These are phyloP conservation scores for Vigna angularis DNA, from an alignment of 306 rosid species.

Conservation along the genomic window DNA sequence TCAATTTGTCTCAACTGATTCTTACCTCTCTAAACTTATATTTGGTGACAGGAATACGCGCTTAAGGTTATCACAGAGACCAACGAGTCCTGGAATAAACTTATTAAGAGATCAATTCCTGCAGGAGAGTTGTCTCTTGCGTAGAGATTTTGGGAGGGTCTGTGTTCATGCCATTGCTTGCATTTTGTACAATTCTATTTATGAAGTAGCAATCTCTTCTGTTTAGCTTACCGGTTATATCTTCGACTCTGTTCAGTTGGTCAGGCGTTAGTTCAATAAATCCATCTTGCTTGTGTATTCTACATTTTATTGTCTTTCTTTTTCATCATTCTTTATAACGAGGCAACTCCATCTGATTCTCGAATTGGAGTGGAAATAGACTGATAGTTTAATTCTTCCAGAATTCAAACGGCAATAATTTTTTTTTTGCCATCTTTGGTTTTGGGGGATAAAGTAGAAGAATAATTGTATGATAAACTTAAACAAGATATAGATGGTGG, in stretches of 20 bases:
- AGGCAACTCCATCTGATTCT: neutral
- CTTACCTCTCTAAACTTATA: constrained; percentile 10
- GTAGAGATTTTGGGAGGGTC: constrained; percentile 46
- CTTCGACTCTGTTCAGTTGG: constrained; percentile 24
- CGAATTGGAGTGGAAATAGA: neutral
- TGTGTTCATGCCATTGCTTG: constrained; percentile 23
- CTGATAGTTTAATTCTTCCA: neutral
- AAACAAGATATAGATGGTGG: neutral
- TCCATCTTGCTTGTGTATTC: neutral
- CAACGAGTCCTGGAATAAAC: constrained; percentile 87
- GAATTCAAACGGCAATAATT: neutral
- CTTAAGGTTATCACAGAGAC: constrained; percentile 83
- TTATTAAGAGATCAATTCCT: constrained; percentile 81
- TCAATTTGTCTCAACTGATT: constrained; percentile 12
- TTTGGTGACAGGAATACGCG: constrained; percentile 71
- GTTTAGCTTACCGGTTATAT: constrained; percentile 21
- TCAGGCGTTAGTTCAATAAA: constrained; percentile 41
- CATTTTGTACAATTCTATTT: constrained; percentile 35
- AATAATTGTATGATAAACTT: neutral
- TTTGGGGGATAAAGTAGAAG: neutral
- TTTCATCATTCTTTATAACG: neutral
- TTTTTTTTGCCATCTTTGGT: neutral
- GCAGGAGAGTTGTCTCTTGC: constrained; percentile 83
- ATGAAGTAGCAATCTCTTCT: constrained; percentile 34
- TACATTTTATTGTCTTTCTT: neutral